Evolutionary conservation across 1,284 basidiomycete species (phyloP), one percentile per base, ranked within the genome.

Genomic region (Microbotryomycetes sp.): DNA sequence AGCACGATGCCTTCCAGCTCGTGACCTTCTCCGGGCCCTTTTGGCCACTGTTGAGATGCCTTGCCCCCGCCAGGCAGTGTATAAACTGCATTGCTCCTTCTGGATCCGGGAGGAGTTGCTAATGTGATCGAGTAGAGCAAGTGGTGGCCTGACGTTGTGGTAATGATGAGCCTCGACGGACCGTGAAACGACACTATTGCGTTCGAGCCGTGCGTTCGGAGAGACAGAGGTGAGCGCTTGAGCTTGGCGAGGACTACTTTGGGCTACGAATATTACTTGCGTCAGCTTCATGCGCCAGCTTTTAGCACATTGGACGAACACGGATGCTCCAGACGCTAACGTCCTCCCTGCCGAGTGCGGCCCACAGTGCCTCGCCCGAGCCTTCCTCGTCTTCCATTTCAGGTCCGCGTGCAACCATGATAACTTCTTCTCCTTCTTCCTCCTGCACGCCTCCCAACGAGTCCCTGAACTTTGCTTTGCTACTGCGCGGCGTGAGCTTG

Each of bases 201-300:
- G 53, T 68, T 68, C 13, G 57, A 52, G 31, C 66, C 66, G 45
- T 68, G 64, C 0, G 64, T 66, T n/a, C 66, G 52, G 4, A 68
- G 57, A 15, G 66, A 68, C 45, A 62, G 15, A 9, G 64, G 59
- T 1, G 64, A 57, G 0, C 67, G 56, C 16, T 54, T 53, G 1
- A 68, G 54, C 49, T 68, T 68, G 16, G 67, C 67, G 21, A 68
- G 54, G 3, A 68, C 66, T 31, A 63, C 64, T 23, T 68, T 68
- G 18, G 66, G 66, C 66, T 67, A 52, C 21, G 18, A 18, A 11
- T 11, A n/a, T n/a, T n/a, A n/a, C n/a, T n/a, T n/a, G n/a, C n/a
- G n/a, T n/a, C n/a, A n/a, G n/a, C n/a, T n/a, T n/a, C n/a, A n/a
- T n/a, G n/a, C n/a, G n/a, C n/a, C n/a, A n/a, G n/a, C n/a, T n/a